Conservation (phyloP, 73 alveolate genomes). For the Urostyla sp. region DNA sequence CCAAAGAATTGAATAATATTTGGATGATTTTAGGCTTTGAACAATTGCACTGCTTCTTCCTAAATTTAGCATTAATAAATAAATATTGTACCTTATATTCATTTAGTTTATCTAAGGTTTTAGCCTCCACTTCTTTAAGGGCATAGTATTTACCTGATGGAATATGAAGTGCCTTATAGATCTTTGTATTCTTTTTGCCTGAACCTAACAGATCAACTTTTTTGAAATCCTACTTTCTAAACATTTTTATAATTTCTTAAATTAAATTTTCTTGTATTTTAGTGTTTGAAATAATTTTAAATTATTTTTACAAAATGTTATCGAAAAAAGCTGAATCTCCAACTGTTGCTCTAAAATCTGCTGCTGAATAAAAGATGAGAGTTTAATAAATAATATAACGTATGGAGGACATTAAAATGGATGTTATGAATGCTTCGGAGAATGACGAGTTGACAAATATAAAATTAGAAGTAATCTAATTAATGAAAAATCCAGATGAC, state of each 20-base stretch:
- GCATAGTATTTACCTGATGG: slow-evolving; percentile 91
- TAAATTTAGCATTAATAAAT: neutral
- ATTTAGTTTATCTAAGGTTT: slow-evolving; percentile 91
- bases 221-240: slow-evolving; percentile 92
- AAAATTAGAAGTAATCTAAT: no score
- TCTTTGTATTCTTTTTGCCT: slow-evolving; percentile 96
- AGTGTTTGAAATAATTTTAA: no score
- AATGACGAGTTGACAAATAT: no score
- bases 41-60: slow-evolving; percentile 97
- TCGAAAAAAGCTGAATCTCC: no score
- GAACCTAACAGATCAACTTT: slow-evolving; percentile 94
- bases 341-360: no score
- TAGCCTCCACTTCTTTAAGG: slow-evolving; percentile 96
- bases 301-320: no score
- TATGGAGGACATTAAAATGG: no score
- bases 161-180: slow-evolving; percentile 89
- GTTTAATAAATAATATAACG: no score
- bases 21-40: slow-evolving; percentile 93
- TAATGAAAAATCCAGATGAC: no score
- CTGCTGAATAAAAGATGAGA: no score
- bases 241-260: slow-evolving; percentile 55
- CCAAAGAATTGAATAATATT: slow-evolving; percentile 94
- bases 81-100: slow-evolving; percentile 83
- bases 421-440: no score
- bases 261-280: neutral